Base-by-base conservation (phyloP, 1,284 basidiomycete genomes). In the Heterobasidion parviporum region DNA sequence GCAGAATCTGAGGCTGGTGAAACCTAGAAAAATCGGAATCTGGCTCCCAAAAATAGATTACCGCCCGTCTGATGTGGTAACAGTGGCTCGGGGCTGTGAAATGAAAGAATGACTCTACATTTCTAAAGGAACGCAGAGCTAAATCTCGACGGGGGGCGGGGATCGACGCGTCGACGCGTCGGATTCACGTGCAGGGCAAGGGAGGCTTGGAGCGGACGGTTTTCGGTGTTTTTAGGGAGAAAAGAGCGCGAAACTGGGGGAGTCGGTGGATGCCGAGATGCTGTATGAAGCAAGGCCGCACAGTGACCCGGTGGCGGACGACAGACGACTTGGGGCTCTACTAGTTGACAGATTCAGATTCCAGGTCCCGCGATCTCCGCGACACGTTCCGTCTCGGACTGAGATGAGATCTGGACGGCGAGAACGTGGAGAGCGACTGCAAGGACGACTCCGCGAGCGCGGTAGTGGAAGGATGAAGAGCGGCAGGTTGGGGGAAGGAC, bases 311-410 rank as follows among this genome's bases (percentile, higher is more conserved):
- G 16, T 16, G 35, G 33, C 26, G 26, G 26, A 26, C 26, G 26
- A 26, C 26, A 26, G 26, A 26, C 26, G 26, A 26, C 26, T 26
- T 26, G 26, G 26, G 26, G n/a, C n/a, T n/a, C 26, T 26, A n/a
- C 26, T 26, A 26, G 26, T 26, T 26, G 26, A 26, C 26, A 26
- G 26, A 26, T 26, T 26, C 26, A 26, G 43, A 53, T 33, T 44
- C 41, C 32, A 34, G 43, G 32, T 53, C 16, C 52, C 52, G 52
- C 52, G 38, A 53, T 45, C 52, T 53, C 52, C 52, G 52, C 52
- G 10, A 10, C 38, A 41, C 38, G 38, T n/a, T 26, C 26, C 26
- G 26, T 26, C 26, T 26, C 12, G 38, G 38, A 41, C 38, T 41
- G n/a, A 41, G 38, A 41, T 41, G 10, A n/a, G 38, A 41, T 41